Evolutionary conservation across 1,284 basidiomycete species (phyloP).

Genomic region (Cryptococcus sp.): DNA sequence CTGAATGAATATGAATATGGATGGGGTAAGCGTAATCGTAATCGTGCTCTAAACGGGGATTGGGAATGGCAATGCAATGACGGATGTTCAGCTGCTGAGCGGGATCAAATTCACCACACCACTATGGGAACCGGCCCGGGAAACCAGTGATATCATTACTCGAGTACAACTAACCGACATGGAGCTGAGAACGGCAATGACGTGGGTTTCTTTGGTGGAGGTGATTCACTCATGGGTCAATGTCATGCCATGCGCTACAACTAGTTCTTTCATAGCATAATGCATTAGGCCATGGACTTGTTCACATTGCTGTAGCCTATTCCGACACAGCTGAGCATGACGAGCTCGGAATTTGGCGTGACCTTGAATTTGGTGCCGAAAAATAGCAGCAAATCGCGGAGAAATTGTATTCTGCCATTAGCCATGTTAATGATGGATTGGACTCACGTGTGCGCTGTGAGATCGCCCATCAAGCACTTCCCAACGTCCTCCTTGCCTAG

Average conservation of each 20-base stretch:
- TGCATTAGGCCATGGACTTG: constrained; percentile 52
- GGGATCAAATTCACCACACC: no score
- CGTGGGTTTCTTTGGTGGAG: not conserved
- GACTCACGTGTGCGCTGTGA: constrained; percentile 77
- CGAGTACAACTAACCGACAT: not conserved
- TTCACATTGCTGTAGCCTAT: constrained; percentile 58
- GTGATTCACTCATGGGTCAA: not conserved
- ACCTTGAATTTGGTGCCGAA: constrained; percentile 70
- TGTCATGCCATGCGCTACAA: not conserved
- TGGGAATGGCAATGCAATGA: not conserved
- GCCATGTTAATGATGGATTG: not conserved
- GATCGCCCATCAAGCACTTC: constrained; percentile 77
- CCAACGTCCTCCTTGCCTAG: constrained; percentile 95
- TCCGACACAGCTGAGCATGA: constrained; percentile 55
- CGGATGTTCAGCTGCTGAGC: constrained; percentile 6
- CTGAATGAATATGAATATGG: no score
- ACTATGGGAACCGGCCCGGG: no score
- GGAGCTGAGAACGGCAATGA: not conserved
- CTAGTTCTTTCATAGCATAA: not conserved
- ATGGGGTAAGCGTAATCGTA: no score
- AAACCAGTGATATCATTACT: no score
- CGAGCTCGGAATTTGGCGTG: constrained; percentile 43
- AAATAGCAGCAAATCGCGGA: constrained; percentile 77
- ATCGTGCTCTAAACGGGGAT: no score
- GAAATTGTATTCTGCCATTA: constrained; percentile 76